Evolutionary conservation across 495 filamentous ascomycete genomes (phyloP), one percentile per base, ranked within the genome.

Genomic region (Hyphodiscus hymeniophilus): DNA sequence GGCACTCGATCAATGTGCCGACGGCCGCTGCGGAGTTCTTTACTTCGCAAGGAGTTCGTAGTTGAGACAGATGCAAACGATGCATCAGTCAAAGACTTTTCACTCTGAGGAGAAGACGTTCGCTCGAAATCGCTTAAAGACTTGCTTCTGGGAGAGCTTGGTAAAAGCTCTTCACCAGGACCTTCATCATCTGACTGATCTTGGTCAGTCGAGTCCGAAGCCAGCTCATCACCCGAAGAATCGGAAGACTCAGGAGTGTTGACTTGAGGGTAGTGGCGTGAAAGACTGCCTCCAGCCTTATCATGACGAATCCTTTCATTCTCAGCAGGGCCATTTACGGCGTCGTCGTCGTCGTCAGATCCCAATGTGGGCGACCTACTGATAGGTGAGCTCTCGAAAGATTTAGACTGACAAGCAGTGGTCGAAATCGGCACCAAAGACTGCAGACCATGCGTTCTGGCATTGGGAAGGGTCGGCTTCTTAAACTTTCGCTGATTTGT

Each of bases 1-100:
- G 55, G 55, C 5, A 42, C 55, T 22, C 44, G 36, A 35, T 54
- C 47, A 24, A 58, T 44, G 32, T 28, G 34, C 15, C 42, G 21
- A 7, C 48, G 42, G 7, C n/a, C 12, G 1, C 16, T 34, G 3
- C 22, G 12, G 10, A n/a, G 4, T 39, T 36, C 33, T 31, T n/a
- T 51, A 24, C 33, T 40, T 28, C 10, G 26, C 5, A 10, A 28
- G 2, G 16, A 18, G 24, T 18, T 2, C 23, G 47, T 10, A 28
- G 26, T 4, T 28, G 26, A 28, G n/a, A 11, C 21, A 12, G 40
- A 42, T 0, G 16, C 17, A 18, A 22, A 18, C n/a, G 31, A 47
- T 7, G 42, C 42, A 30, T 47, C 36, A 15, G 15, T 16, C 26
- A 28, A 46, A 47, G 15, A 35, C 11, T 4, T 16, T 33, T 28